Percentiles rank a stretch among this genome's conserved stretches.
Conservation (phyloP, 148 eudicot genomes). For the Bassia scoparia region DNA sequence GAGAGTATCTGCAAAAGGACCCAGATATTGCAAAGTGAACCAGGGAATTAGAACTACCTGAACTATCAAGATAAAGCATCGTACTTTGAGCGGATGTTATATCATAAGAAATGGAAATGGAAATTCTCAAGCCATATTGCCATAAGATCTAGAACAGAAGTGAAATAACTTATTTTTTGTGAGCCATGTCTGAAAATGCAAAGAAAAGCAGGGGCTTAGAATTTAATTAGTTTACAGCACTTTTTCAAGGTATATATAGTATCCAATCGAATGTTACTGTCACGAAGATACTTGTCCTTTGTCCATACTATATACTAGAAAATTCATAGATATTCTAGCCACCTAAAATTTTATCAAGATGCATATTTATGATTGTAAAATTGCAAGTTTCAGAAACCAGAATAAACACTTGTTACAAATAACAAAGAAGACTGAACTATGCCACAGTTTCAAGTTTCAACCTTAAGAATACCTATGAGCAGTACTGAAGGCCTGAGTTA, state of each 20-base stretch:
- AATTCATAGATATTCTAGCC: background rate
- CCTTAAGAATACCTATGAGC: conserved; percentile 60
- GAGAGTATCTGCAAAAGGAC: conserved; percentile 61
- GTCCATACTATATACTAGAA: too few relatives aligned
- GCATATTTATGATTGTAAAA: background rate
- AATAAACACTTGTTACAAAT: background rate
- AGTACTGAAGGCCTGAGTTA: conserved; percentile 70
- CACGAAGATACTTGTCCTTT: background rate
- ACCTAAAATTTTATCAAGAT: background rate
- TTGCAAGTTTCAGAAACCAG: conserved; percentile 6
- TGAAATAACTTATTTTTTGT: background rate
- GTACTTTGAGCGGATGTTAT: background rate
- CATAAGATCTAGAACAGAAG: background rate
- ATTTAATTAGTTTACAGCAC: background rate
- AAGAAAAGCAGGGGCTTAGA: background rate
- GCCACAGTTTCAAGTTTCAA: conserved; percentile 5
- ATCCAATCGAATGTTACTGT: background rate
- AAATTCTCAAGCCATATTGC: background rate
- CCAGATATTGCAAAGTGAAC: conserved; percentile 10
- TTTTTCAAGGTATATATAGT: background rate
- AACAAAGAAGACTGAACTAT: conserved; percentile 11
- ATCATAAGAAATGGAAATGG: background rate
- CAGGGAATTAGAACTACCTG: background rate
- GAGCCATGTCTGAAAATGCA: background rate
- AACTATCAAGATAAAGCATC: background rate